phyloP scores from a whole-genome alignment of 1,284 basidiomycete genomes.

The Xanthoconium separans region DNA sequence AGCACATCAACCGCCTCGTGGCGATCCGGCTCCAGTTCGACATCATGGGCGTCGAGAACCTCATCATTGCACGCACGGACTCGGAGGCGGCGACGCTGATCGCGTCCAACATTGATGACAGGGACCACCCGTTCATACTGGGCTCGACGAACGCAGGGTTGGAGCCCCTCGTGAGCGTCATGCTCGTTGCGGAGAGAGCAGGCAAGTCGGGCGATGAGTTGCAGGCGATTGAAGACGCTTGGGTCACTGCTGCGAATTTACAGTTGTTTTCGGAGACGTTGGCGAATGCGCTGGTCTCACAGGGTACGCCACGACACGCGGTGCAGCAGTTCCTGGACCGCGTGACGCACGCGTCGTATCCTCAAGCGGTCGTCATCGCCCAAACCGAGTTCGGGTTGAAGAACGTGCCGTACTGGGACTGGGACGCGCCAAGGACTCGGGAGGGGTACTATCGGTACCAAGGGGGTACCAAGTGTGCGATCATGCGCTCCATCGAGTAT shows the following conservation, averaged over 20 bases:
- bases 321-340: slow-evolving; percentile 61
- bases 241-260: slow-evolving; percentile 77
- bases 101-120: slow-evolving; percentile 94
- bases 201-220: slow-evolving; percentile 82
- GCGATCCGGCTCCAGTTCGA: slow-evolving; percentile 68
- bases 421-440: slow-evolving; percentile 91
- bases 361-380: slow-evolving; percentile 74
- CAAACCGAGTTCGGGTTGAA: slow-evolving; percentile 79
- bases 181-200: slow-evolving; percentile 80
- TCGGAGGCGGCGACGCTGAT: slow-evolving; percentile 95
- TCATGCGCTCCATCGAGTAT: slow-evolving; percentile 91
- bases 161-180: slow-evolving; percentile 74
- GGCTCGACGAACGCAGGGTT: slow-evolving; percentile 80
- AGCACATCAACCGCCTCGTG: slow-evolving; percentile 78
- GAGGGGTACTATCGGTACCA: slow-evolving; percentile 98
- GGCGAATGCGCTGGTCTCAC: slow-evolving; percentile 67
- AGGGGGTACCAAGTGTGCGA: slow-evolving; percentile 92
- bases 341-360: slow-evolving; percentile 66
- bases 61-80: slow-evolving; percentile 79
- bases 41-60: slow-evolving; percentile 64
- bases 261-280: slow-evolving; percentile 79
- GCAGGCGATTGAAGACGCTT: slow-evolving; percentile 87
- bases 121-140: slow-evolving; percentile 96
- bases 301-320: slow-evolving; percentile 50
- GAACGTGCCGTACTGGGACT: slow-evolving; percentile 81